Conservation (phyloP, 768 basidiomycete species). For the Mycena polygramma region DNA sequence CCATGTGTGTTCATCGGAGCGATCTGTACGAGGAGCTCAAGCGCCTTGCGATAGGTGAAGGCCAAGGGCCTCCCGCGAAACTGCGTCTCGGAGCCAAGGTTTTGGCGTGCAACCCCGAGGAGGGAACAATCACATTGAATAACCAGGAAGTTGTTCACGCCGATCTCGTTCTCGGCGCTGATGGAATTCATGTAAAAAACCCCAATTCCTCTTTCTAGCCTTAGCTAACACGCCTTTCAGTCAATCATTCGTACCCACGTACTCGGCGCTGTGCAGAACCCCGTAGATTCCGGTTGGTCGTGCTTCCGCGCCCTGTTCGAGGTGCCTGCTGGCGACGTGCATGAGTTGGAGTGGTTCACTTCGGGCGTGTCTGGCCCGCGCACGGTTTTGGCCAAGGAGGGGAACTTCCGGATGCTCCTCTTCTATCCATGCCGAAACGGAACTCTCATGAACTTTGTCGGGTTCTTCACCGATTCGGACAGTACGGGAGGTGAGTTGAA, state of each 20-base stretch:
- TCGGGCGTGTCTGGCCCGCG: constrained; percentile 21
- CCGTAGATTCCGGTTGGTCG: constrained; percentile 8
- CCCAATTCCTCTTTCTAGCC: not conserved
- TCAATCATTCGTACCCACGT: constrained; percentile 4
- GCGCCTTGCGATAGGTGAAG: constrained; percentile 15
- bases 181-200: constrained; percentile 43
- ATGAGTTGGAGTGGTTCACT: constrained; percentile 27
- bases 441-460: constrained; percentile 28
- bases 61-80: constrained; percentile 17
- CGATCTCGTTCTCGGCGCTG: constrained; percentile 54
- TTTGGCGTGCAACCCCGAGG: constrained; percentile 40
- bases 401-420: constrained; percentile 19
- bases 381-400: not conserved
- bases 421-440: constrained; percentile 11
- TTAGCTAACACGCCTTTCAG: not conserved
- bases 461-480: constrained; percentile 10
- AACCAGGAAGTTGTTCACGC: constrained; percentile 49
- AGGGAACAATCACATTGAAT: constrained; percentile 49
- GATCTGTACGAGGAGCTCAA: constrained; percentile 31
- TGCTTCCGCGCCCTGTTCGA: constrained; percentile 31
- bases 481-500: not conserved
- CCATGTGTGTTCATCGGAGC: constrained; percentile 21
- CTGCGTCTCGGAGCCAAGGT: constrained; percentile 27
- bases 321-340: not conserved
- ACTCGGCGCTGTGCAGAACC: not conserved